A percentile compares a stretch with the other conserved stretches of the same genome.
phyloP scores from a whole-genome alignment of 148 eudicot species.

The Selenicereus undatus region DNA sequence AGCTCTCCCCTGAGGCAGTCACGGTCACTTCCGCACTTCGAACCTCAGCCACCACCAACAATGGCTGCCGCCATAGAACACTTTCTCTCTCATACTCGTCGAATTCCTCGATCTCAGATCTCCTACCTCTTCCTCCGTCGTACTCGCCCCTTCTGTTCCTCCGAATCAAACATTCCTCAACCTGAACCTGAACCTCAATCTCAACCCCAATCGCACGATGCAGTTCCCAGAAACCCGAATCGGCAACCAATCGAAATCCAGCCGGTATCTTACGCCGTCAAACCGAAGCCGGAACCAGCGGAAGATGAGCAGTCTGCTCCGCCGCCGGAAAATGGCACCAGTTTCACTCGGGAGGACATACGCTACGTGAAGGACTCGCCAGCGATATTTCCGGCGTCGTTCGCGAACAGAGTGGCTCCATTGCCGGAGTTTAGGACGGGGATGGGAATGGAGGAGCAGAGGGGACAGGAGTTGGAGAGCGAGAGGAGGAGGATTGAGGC shows the following conservation, averaged over 20 bases:
- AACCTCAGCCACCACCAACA: constrained; percentile 7
- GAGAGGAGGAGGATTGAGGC: constrained; percentile 48
- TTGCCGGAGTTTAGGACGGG: constrained; percentile 56
- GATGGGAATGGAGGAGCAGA: background rate
- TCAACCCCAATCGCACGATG: background rate
- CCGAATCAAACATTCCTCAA: background rate
- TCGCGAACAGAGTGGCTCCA: constrained; percentile 61
- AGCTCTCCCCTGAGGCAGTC: background rate
- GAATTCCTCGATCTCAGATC: constrained; percentile 23
- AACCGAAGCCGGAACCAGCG: constrained; percentile 34
- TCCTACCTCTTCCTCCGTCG: constrained; percentile 10
- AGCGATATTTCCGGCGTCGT: constrained; percentile 37
- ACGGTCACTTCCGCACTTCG: background rate
- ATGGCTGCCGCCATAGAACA: constrained; percentile 43
- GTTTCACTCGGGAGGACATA: constrained; percentile 59
- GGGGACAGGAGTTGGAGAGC: constrained; percentile 23
- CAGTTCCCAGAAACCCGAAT: background rate
- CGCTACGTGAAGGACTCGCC: constrained; percentile 61
- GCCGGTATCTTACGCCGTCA: constrained; percentile 53
- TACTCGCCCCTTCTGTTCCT: constrained; percentile 14
- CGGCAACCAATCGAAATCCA: constrained; percentile 25
- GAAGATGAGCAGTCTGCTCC: background rate
- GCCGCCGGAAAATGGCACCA: background rate
- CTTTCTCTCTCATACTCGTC: constrained; percentile 41
- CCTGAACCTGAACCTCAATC: constrained; percentile 4